Evolutionary conservation across 306 rosid species (phyloP).

Genomic region (Hylodesmum podocarpum): DNA sequence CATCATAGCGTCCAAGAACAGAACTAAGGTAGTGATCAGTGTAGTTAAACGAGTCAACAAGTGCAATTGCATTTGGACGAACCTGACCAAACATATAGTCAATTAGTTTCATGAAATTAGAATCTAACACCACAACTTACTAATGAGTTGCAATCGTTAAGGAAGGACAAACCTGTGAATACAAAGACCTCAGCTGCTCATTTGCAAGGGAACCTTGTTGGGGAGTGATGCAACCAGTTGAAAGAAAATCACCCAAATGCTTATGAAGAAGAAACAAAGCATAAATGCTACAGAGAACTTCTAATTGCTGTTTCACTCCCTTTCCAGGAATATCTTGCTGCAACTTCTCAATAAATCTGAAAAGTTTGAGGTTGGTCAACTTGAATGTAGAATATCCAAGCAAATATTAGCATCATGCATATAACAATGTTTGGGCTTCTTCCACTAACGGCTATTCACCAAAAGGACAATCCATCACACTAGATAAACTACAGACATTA

Average conservation of each 20-base stretch:
- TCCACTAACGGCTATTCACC: not conserved
- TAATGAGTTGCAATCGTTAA: not conserved
- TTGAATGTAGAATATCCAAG: constrained; percentile 6
- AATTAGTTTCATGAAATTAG: constrained; percentile 10
- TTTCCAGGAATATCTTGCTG: constrained; percentile 84
- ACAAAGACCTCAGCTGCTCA: constrained; percentile 79
- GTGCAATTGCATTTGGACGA: constrained; percentile 83
- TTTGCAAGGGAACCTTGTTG: constrained; percentile 81
- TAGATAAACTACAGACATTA: not conserved
- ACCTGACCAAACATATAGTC: constrained; percentile 48
- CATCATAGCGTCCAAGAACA: constrained; percentile 83
- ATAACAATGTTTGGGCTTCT: not conserved
- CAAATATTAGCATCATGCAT: not conserved
- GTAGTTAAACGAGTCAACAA: constrained; percentile 86
- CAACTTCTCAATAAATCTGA: constrained; percentile 89
- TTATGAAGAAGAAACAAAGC: constrained; percentile 75
- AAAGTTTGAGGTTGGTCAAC: constrained; percentile 21
- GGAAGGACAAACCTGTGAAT: constrained; percentile 71
- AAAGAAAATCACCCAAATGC: constrained; percentile 83
- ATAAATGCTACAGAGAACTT: constrained; percentile 71
- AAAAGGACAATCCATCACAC: not conserved
- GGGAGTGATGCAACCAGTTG: constrained; percentile 78
- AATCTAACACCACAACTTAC: constrained; percentile 18
- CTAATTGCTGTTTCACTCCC: constrained; percentile 83
- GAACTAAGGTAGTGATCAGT: constrained; percentile 93